A percentile compares a stretch with the other conserved stretches of the same genome.
Evolutionary conservation across 495 filamentous ascomycete species (phyloP).

Genomic region (Tetracladium marchalianum): DNA sequence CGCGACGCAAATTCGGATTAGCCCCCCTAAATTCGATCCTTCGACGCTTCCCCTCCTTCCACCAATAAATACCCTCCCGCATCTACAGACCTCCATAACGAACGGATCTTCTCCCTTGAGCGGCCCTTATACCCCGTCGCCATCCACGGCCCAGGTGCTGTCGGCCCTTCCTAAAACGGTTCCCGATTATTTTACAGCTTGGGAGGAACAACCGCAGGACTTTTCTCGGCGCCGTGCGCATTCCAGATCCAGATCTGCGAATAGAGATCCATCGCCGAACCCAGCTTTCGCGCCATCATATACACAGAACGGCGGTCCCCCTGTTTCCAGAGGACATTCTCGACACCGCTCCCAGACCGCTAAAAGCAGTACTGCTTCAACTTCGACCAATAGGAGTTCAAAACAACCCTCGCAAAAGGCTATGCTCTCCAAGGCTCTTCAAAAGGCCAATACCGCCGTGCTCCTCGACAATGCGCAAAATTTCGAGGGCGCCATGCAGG

Average conservation of each 20-base stretch:
- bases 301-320: neutral
- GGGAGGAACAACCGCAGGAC: constrained; percentile 17
- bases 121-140: constrained; percentile 16
- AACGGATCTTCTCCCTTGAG: constrained; percentile 14
- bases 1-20: constrained; percentile 18
- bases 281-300: constrained; percentile 23
- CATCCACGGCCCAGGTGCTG: constrained; percentile 25
- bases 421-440: constrained; percentile 85
- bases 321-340: constrained; percentile 30
- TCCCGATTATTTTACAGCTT: constrained; percentile 26
- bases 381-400: constrained; percentile 13
- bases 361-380: constrained; percentile 27
- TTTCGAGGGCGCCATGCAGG: constrained; percentile 82
- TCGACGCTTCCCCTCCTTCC: constrained; percentile 1
- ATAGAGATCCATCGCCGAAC: constrained; percentile 9
- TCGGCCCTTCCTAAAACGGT: constrained; percentile 22
- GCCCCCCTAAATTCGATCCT: constrained; percentile 12
- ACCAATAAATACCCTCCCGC: constrained; percentile 17
- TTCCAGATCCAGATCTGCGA: constrained; percentile 8
- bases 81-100: constrained; percentile 10
- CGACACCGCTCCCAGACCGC: constrained; percentile 35
- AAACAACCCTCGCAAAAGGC: constrained; percentile 64
- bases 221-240: constrained; percentile 10
- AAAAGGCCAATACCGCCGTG: constrained; percentile 93
- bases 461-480: constrained; percentile 91